A percentile compares a stretch with the other conserved stretches of the same genome.
Evolutionary conservation across 2,329 filamentous ascomycete genomes (phyloP).

Genomic region (Coniochaeta sp.): DNA sequence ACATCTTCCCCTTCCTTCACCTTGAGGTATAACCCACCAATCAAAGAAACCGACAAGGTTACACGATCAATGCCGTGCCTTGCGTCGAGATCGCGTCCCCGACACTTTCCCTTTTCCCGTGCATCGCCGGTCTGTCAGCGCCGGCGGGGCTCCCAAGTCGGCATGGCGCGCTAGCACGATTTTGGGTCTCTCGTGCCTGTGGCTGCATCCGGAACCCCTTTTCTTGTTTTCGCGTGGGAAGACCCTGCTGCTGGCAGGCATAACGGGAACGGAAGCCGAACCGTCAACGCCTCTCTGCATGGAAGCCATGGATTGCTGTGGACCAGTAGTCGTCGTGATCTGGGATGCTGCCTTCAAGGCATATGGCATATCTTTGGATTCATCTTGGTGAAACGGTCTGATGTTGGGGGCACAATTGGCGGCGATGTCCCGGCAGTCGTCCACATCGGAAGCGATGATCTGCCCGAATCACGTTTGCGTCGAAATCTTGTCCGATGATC

Average conservation of each 20-base stretch:
- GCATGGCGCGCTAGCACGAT: background rate
- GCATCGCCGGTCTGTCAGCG: background rate
- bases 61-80: background rate
- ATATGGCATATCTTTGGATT: too few species aligned
- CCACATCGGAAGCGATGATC: too few species aligned
- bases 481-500: too few species aligned
- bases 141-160: background rate
- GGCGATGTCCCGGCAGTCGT: too few species aligned
- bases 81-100: background rate
- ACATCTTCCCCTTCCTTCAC: too few species aligned
- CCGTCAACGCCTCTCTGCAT: background rate
- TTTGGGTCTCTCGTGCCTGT: background rate
- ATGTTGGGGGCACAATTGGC: too few species aligned
- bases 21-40: too few species aligned
- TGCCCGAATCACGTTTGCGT: background rate
- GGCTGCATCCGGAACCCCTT: background rate
- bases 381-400: too few species aligned
- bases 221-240: background rate
- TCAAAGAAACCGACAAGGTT: background rate
- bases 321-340: too few species aligned
- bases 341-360: too few species aligned
- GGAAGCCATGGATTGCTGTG: too few species aligned
- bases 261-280: background rate
- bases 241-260: background rate
- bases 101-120: background rate